Evolutionary conservation across 306 rosid species (phyloP).

Genomic region (Begonia fuchsioides): DNA sequence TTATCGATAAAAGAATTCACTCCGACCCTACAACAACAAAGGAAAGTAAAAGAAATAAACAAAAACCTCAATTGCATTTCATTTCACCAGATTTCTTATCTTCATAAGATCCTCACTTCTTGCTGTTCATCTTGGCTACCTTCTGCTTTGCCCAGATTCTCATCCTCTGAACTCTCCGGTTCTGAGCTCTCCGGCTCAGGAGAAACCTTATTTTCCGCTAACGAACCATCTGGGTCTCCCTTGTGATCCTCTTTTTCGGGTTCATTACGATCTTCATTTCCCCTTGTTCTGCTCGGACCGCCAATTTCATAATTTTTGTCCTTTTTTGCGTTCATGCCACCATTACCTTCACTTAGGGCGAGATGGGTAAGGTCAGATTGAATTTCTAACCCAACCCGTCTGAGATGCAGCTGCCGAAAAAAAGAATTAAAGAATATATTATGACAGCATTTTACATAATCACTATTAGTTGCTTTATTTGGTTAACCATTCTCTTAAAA

Average conservation of each 20-base stretch:
- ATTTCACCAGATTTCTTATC: no score
- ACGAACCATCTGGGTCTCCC: conserved; percentile 28
- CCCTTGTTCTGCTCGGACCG: background rate
- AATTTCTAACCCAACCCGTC: conserved; percentile 94
- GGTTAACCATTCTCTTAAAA: no score
- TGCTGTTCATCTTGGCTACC: conserved; percentile 5
- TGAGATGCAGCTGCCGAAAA: conserved; percentile 51
- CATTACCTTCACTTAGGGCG: conserved; percentile 43
- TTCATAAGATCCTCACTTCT: background rate
- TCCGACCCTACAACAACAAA: no score
- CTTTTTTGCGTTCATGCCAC: conserved; percentile 49
- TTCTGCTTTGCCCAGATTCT: conserved; percentile 29
- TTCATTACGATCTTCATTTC: conserved; percentile 35
- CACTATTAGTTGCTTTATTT: background rate
- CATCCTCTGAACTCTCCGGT: conserved; percentile 40
- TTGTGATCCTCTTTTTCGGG: conserved; percentile 26
- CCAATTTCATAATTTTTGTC: conserved; percentile 5
- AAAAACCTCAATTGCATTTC: no score
- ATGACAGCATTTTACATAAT: background rate
- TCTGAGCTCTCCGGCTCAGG: conserved; percentile 50
- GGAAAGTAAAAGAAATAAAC: no score
- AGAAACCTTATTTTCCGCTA: conserved; percentile 30
- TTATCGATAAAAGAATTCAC: no score
- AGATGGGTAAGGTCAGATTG: conserved; percentile 55
- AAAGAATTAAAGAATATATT: background rate